Evolutionary conservation across 108 stramenopile species (phyloP).

Genomic region (Asterionellopsis glacialis): DNA sequence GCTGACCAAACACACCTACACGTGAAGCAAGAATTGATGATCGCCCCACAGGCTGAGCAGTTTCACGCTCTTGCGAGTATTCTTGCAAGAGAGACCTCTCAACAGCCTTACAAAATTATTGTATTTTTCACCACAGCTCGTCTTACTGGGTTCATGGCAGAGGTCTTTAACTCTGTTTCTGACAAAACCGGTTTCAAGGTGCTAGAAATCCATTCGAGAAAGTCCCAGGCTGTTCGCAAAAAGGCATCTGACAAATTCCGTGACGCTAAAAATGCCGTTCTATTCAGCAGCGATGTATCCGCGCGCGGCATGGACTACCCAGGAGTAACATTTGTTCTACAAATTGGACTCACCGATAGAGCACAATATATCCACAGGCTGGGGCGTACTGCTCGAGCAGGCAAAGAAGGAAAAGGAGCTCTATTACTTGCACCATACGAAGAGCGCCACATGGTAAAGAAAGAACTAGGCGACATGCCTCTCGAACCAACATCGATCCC

Average conservation of each 20-base stretch:
- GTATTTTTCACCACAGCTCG: slow-evolving; percentile 93
- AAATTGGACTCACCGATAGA: slow-evolving; percentile 69
- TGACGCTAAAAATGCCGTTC: slow-evolving; percentile 28
- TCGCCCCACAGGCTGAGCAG: slow-evolving; percentile 24
- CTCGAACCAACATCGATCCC: slow-evolving; percentile 19
- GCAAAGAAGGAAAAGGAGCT: slow-evolving; percentile 47
- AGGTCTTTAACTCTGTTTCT: slow-evolving; percentile 58
- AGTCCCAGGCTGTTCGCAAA: slow-evolving; percentile 62
- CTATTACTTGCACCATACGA: slow-evolving; percentile 52
- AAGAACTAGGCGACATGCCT: slow-evolving; percentile 39
- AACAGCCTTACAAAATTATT: slow-evolving; percentile 49
- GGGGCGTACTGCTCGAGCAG: slow-evolving; percentile 90
- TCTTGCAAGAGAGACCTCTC: slow-evolving; percentile 23
- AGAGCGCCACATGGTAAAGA: slow-evolving; percentile 27
- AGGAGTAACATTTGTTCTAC: slow-evolving; percentile 70
- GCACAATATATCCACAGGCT: slow-evolving; percentile 92
- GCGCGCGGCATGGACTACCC: slow-evolving; percentile 91
- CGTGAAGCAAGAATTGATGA: slow-evolving; percentile 40
- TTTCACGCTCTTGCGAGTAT: slow-evolving; percentile 36
- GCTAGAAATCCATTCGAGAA: slow-evolving; percentile 86
- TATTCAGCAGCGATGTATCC: slow-evolving; percentile 82
- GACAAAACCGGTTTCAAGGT: slow-evolving; percentile 32
- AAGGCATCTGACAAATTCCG: slow-evolving; percentile 60
- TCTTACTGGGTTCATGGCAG: slow-evolving; percentile 71
- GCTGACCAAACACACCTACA: slow-evolving; percentile 42